Base-by-base conservation (phyloP, 164 flowering plant genomes). In the Chimonanthus salicifolius region DNA sequence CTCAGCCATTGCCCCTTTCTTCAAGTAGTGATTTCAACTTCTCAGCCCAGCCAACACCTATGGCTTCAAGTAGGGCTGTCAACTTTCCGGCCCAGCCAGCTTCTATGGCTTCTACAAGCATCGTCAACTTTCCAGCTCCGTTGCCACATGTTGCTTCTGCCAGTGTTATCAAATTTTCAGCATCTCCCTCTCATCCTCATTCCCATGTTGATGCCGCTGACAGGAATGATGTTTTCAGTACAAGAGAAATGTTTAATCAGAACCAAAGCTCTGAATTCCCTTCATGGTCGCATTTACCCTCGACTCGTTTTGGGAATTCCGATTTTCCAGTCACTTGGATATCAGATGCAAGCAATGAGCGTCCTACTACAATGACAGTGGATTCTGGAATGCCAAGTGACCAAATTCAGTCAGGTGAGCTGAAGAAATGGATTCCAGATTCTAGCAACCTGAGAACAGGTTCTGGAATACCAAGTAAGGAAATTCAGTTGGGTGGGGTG, bases 281-380 rank as follows among this genome's bases (percentile, higher is more conserved):
- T 44, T 62, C 74, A 72, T 72, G 69, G 64, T 74, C 81, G 43
- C 33, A 43, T 73, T 60, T 75, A 11, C 74, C 73, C 62, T n/a
- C 11, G 49, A 10, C 71, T 50, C n/a, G 72, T 20, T 64, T 65
- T 49, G 54, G 78, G 70, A 71, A 69, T 51, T n/a, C 45, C 49
- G 74, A 74, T 6, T 16, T 62, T 51, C 78, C 72, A 9, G 70
- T 43, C n/a, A 9, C 70, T 49, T 18, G 18, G 48, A 44, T 33
- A 33, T 33, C 16, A 44, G 62, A 51, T 50, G 6, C 51, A 6
- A 54, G 64, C 18, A 66, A n/a, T 64, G 58, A 60, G 47, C 69
- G 72, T 13, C 43, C 10, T 5, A 3, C 67, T 20, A 44, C 49
- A 6, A 5, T 44, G 51, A 8, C 33, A 1, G 51, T 62, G 15